Evolutionary conservation across 768 basidiomycete species (phyloP), one percentile per base, ranked within the genome.

Genomic region (Suillus brevipes): DNA sequence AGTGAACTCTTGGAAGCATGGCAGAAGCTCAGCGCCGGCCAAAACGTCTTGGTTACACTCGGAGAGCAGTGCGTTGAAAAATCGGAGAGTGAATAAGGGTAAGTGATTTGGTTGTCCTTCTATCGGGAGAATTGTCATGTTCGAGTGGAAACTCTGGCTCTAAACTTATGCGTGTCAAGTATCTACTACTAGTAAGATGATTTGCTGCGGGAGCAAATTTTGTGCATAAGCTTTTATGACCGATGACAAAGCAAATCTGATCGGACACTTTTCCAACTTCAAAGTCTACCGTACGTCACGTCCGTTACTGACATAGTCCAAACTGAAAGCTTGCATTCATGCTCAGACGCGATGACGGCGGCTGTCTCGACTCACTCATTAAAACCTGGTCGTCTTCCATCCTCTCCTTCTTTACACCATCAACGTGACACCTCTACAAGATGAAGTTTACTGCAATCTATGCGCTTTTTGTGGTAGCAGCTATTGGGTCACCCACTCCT

Each of bases 321-420:
- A 52, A 52, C 50, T 52, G 50, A 52, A 52, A 52, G 50, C 28
- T 52, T 20, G 31, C 52, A 34, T 53, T 31, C 52, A 53, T 34
- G 52, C 20, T 55, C 31, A 55, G 10, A 12, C 53, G 31, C 18
- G 20, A 55, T 55, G 53, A 31, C 18, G 18, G 18, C 9, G 9
- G 28, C 31, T 31, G 34, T 20, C 10, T 34, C 20, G 20, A 55
- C 18, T n/a, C 31, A 6, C 16, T 14, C 6, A 14, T 50, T 25
- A 50, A 50, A 34, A 18, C 2, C 16, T 55, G 53, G 53, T 34
- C 6, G 31, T 55, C 2, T 10, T 20, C 10, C 18, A 0, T 14
- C 13, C 25, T 20, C 31, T 34, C 53, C 34, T 31, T 20, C 18
- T 12, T 20, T n/a, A 10, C 18, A 20, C 31, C 53, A 20, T 1